A percentile compares a stretch with the other conserved stretches of the same genome.
Evolutionary conservation across 352 stramenopile species (phyloP).

Genomic region (Globisporangium polare): DNA sequence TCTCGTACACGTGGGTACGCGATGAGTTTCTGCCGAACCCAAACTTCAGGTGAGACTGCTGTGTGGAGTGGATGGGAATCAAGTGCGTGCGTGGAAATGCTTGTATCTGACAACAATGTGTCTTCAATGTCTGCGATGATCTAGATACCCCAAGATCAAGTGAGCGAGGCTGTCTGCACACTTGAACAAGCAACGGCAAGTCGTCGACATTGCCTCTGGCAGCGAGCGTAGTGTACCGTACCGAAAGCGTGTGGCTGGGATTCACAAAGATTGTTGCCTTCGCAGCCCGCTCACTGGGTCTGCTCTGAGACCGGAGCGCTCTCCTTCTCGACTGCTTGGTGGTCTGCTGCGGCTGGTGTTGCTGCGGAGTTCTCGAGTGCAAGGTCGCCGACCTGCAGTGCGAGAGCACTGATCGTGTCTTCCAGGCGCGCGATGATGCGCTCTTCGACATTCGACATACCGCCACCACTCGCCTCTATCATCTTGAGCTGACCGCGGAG

Average conservation of each 20-base stretch:
- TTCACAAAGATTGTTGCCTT: too few relatives aligned
- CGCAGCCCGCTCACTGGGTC: neutral
- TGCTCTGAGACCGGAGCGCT: neutral
- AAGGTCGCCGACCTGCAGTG: conserved; percentile 41
- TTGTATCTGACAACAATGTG: neutral
- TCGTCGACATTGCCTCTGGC: neutral
- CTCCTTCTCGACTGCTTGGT: neutral
- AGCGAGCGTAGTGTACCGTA: neutral
- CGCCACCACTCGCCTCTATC: neutral
- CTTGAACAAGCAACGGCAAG: neutral
- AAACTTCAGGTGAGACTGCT: conserved; percentile 53
- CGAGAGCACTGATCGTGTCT: conserved; percentile 38
- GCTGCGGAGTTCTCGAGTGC: conserved; percentile 22
- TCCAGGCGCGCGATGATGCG: conserved; percentile 45
- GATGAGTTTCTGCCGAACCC: conserved; percentile 88
- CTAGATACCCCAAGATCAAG: neutral
- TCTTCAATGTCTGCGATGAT: neutral
- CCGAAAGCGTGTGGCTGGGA: neutral
- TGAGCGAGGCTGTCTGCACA: neutral
- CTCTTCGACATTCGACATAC: conserved; percentile 32
- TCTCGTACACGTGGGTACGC: conserved; percentile 85
- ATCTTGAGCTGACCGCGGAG: conserved; percentile 29
- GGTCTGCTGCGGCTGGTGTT: neutral
- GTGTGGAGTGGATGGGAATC: neutral
- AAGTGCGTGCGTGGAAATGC: neutral